Evolutionary conservation across 2,329 filamentous ascomycete species (phyloP).

Genomic region (Paraphaeosphaeria sporulosa): DNA sequence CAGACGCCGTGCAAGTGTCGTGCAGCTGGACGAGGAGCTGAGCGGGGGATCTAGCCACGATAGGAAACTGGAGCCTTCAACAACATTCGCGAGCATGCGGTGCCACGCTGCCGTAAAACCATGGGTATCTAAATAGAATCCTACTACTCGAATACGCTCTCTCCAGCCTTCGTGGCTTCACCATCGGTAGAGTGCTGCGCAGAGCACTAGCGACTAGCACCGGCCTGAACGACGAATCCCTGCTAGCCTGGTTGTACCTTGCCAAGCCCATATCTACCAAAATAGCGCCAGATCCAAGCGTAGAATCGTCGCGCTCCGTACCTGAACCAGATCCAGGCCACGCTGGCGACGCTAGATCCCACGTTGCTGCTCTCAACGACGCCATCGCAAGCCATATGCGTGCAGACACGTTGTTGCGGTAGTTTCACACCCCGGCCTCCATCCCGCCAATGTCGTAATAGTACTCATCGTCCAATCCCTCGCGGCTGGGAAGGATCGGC

Average conservation of each 20-base stretch:
- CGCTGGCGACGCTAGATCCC: background rate
- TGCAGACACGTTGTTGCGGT: conserved; percentile 6
- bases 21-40: conserved; percentile 19
- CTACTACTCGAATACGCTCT: conserved; percentile 16
- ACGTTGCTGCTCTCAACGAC: conserved; percentile 1
- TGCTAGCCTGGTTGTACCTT: conserved; percentile 4
- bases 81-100: background rate
- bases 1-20: conserved; percentile 34
- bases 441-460: conserved; percentile 73
- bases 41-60: conserved; percentile 12
- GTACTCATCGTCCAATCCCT: conserved; percentile 90
- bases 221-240: conserved; percentile 4
- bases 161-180: conserved; percentile 1
- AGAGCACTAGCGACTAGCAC: conserved; percentile 12
- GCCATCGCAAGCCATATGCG: background rate
- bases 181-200: conserved; percentile 10
- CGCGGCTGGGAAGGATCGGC: conserved; percentile 79
- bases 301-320: conserved; percentile 2
- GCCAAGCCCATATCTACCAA: conserved; percentile 14
- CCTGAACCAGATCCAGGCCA: no score
- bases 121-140: conserved; percentile 39
- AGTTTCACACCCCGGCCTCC: conserved; percentile 38
- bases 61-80: conserved; percentile 11
- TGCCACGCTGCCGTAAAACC: conserved; percentile 16
- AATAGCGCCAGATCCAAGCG: conserved; percentile 13